Evolutionary conservation across 352 stramenopile species (phyloP).

Genomic region (Pythium dissimile): DNA sequence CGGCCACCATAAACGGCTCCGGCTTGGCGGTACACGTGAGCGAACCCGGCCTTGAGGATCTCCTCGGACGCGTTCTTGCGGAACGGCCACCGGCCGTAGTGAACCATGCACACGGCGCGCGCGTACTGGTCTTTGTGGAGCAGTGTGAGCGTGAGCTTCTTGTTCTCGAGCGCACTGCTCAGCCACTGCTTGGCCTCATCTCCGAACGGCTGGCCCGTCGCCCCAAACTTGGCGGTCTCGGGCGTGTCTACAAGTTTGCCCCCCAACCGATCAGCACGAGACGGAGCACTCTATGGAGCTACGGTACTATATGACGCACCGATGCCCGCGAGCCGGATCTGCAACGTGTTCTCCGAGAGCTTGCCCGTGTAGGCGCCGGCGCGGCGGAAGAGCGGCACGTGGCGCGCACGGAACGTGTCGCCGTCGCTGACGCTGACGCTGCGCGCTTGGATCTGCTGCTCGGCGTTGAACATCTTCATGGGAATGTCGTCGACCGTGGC

Average conservation of each 20-base stretch:
- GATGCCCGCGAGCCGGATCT: slow-evolving; percentile 81
- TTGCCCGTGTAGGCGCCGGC: slow-evolving; percentile 48
- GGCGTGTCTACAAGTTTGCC: slow-evolving; percentile 48
- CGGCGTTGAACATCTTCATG: slow-evolving; percentile 59
- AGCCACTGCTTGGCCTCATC: slow-evolving; percentile 81
- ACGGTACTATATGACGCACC: slow-evolving; percentile 21
- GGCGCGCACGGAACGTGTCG: slow-evolving; percentile 78
- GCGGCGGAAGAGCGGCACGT: slow-evolving; percentile 50
- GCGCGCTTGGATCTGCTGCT: slow-evolving; percentile 45
- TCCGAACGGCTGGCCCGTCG: slow-evolving; percentile 67
- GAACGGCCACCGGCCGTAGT: slow-evolving; percentile 80
- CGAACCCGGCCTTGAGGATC: slow-evolving; percentile 72
- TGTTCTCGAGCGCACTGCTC: slow-evolving; percentile 34
- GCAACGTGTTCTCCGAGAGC: slow-evolving; percentile 73
- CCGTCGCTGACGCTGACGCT: slow-evolving; percentile 70
- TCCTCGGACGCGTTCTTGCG: slow-evolving; percentile 75
- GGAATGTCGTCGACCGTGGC: slow-evolving; percentile 80
- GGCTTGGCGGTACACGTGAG: slow-evolving; percentile 68
- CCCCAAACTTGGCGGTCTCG: slow-evolving; percentile 85
- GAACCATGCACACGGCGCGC: slow-evolving; percentile 78
- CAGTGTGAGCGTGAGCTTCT: slow-evolving; percentile 67
- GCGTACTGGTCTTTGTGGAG: slow-evolving; percentile 84
- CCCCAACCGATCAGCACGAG: neutral
- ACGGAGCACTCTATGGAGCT: neutral
- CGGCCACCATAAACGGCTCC: slow-evolving; percentile 80